Conservation (phyloP, 1,284 basidiomycete species). For the Leccinum angustisporum region DNA sequence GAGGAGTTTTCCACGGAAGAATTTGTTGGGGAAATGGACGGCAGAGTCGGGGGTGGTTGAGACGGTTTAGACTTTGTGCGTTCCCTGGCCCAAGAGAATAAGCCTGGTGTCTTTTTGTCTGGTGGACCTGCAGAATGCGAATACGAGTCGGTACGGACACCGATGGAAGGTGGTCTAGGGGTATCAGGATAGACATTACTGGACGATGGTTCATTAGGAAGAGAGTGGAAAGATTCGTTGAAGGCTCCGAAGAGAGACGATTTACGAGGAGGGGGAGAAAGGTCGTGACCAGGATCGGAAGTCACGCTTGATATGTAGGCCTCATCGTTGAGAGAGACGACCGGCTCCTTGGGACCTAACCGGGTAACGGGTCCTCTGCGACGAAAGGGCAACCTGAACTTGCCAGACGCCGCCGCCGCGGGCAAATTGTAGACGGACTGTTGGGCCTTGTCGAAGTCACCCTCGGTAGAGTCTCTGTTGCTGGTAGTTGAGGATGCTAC, state of each 20-base stretch:
- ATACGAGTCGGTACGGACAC: conserved; percentile 17
- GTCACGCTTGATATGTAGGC: conserved; percentile 32
- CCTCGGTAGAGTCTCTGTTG: conserved; percentile 36
- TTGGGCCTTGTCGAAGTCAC: conserved; percentile 41
- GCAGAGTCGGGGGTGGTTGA: conserved; percentile 33
- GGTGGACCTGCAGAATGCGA: conserved; percentile 19
- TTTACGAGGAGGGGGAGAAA: conserved; percentile 50
- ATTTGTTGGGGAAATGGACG: conserved; percentile 24
- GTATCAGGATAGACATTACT: conserved; percentile 24
- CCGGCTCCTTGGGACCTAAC: conserved; percentile 1
- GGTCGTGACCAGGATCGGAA: conserved; percentile 39
- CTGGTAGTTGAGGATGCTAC: conserved; percentile 18
- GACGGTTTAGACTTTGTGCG: conserved; percentile 45
- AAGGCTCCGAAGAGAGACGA: conserved; percentile 57
- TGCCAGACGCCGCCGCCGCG: conserved; percentile 35
- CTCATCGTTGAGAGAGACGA: conserved; percentile 25
- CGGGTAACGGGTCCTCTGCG: conserved; percentile 16
- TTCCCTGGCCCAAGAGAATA: conserved; percentile 42
- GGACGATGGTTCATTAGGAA: conserved; percentile 43
- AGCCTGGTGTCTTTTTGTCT: conserved; percentile 34
- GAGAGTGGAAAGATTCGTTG: conserved; percentile 53
- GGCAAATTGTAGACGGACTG: conserved; percentile 32
- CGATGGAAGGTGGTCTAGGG: conserved; percentile 26
- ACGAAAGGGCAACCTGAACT: conserved; percentile 41
- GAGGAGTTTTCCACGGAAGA: conserved; percentile 34